A percentile compares a stretch with the other conserved stretches of the same genome.
Conservation (phyloP, 352 stramenopile genomes). For the Peronospora destructor region DNA sequence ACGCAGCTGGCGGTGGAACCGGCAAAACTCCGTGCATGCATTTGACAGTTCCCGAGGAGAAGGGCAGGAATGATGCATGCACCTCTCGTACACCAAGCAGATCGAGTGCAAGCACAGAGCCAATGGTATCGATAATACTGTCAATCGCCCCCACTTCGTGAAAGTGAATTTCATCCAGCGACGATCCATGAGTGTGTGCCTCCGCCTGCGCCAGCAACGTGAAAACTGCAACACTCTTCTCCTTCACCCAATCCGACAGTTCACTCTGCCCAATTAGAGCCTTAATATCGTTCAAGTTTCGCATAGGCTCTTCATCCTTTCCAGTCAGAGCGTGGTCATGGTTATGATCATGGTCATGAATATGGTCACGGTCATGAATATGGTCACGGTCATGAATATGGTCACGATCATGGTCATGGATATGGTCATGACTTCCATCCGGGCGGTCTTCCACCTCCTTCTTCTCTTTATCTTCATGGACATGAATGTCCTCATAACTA, state of each 20-base stretch:
- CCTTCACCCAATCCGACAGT: constrained; percentile 86
- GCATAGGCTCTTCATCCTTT: constrained; percentile 61
- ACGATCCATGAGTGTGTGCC: constrained; percentile 89
- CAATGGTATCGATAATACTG: constrained; percentile 95
- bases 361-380: constrained; percentile 28
- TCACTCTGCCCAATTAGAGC: constrained; percentile 71
- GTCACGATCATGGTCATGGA: constrained; percentile 27
- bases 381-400: constrained; percentile 33
- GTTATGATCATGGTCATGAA: constrained; percentile 26
- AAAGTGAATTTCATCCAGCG: constrained; percentile 92
- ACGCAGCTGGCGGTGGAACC: constrained; percentile 91
- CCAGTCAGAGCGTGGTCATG: constrained; percentile 37
- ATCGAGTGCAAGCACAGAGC: constrained; percentile 90
- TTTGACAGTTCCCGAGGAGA: constrained; percentile 90
- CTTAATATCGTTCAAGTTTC: constrained; percentile 89
- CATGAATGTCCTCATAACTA: not conserved
- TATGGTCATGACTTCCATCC: constrained; percentile 22
- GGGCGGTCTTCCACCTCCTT: constrained; percentile 3
- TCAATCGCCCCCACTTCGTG: constrained; percentile 97
- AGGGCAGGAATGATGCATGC: constrained; percentile 75
- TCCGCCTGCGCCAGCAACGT: constrained; percentile 89
- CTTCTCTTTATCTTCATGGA: not conserved
- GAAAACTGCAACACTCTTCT: constrained; percentile 88
- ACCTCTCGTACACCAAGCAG: constrained; percentile 87
- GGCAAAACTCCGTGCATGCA: constrained; percentile 94